Base-by-base conservation (phyloP, 163 green algal species). In the Prototheca wickerhamii region DNA sequence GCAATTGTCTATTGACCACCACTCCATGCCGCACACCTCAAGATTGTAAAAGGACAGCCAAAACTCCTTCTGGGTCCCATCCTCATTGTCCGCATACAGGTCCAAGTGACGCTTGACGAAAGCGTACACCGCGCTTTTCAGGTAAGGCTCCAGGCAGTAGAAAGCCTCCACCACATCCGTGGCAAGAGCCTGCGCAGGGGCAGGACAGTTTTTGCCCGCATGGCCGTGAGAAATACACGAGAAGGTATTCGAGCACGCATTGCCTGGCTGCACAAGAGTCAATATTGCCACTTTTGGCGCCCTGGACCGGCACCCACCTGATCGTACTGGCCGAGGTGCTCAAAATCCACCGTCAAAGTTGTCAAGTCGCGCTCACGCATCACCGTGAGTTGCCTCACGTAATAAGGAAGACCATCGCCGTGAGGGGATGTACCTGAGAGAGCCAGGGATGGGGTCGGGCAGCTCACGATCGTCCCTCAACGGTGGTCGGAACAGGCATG, bases 21-120 rank as follows among this genome's bases (percentile, higher is more conserved):
- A 35, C 8, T 34, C 17, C 20, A 28, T 28, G 23, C 21, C 6
- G 53, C 32, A 8, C 37, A 53, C 58, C 4, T 44, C 61, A 46
- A 79, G 67, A 73, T 89, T 89, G 58, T 83, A 85, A 61, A 97
- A 90, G 26, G 71, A 75, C 7, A 96, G 66, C 72, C 88, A 95
- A 66, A 94, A 95, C 69, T 95, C 87, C 60, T 72, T 89, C 23
- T 87, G 78, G 7, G 42, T 44, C 7, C 77, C 75, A 49, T 89
- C 75, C 18, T 86, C 81, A 34, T 77, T 70, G 56, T 80, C 62
- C 10, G 77, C 50, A 49, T 73, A 82, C 0, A 67, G 65, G n/a
- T 72, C 74, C 15, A 84, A 68, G 40, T 83, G 71, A 56, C 86
- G 46, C 8, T 74, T 74, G 26, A 96, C 82, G 61, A 96, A 86